Evolutionary conservation across 345 rosid genomes (phyloP).

Genomic region (Carallia brachiata): DNA sequence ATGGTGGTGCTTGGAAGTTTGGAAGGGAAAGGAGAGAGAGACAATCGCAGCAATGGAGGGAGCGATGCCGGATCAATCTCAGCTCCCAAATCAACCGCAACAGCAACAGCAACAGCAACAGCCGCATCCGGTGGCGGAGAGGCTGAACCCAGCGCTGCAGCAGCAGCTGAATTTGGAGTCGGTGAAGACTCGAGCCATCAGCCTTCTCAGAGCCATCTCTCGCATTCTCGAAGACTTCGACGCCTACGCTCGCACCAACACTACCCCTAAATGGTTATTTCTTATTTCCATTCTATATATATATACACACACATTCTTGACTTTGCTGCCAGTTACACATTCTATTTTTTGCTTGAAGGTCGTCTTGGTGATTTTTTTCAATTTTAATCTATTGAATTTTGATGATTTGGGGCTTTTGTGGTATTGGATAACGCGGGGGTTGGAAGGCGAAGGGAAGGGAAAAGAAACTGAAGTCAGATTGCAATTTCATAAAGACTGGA

Average conservation of each 20-base stretch:
- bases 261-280: constrained; percentile 75
- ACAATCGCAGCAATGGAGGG: constrained; percentile 17
- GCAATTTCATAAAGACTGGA: neutral
- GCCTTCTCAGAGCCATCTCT: constrained; percentile 75
- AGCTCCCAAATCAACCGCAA: constrained; percentile 26
- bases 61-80: constrained; percentile 21
- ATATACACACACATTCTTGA: no score
- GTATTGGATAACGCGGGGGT: no score
- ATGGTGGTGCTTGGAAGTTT: no score
- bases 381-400: no score
- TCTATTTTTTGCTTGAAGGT: neutral
- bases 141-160: constrained; percentile 59
- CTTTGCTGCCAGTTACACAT: neutral
- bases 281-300: neutral
- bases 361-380: neutral
- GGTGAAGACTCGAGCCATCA: constrained; percentile 71
- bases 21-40: no score
- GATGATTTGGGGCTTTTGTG: no score
- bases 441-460: neutral
- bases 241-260: constrained; percentile 65
- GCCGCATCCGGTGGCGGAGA: constrained; percentile 42
- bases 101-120: constrained; percentile 14
- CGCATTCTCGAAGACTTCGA: constrained; percentile 92
- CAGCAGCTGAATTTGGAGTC: constrained; percentile 77
- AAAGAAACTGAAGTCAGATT: neutral